Evolutionary conservation across 2,329 filamentous ascomycete species (phyloP).

Genomic region (Periconia macrospinosa): DNA sequence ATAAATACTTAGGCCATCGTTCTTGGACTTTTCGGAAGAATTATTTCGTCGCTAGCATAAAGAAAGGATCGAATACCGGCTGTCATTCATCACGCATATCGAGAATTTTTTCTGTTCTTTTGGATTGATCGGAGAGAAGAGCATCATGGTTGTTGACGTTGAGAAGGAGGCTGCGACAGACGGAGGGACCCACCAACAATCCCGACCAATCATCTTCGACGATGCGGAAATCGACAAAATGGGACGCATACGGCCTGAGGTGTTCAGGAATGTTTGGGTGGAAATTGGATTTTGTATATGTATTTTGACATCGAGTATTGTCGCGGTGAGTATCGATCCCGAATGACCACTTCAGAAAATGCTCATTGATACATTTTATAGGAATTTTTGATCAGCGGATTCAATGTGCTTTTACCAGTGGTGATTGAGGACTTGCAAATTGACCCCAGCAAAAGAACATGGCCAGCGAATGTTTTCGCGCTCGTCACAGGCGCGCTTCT

Average conservation of each 20-base stretch:
- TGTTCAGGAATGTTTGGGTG: not conserved
- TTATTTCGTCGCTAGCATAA: too few species aligned
- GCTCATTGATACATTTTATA: not conserved
- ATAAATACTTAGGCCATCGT: too few species aligned
- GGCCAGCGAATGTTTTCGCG: conserved; percentile 57
- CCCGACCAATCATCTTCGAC: not conserved
- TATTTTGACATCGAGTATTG: not conserved
- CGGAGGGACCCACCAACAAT: not conserved
- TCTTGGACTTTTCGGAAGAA: too few species aligned
- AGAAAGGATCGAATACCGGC: too few species aligned
- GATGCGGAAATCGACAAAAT: not conserved
- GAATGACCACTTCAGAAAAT: too few species aligned
- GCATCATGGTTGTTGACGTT: not conserved
- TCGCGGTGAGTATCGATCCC: not conserved
- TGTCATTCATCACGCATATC: too few species aligned
- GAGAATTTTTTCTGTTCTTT: not conserved
- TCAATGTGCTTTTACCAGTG: not conserved
- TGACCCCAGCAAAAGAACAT: conserved; percentile 20
- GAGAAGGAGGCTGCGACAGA: not conserved
- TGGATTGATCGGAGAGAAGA: too few species aligned
- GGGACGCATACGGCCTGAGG: not conserved
- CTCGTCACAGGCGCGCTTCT: conserved; percentile 51
- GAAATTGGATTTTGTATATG: not conserved
- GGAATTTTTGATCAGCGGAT: not conserved
- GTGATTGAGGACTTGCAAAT: not conserved